These are phyloP conservation scores for Periconia sp. DNA, from an alignment of 2,329 filamentous ascomycete genomes.

Conservation along the genomic window DNA sequence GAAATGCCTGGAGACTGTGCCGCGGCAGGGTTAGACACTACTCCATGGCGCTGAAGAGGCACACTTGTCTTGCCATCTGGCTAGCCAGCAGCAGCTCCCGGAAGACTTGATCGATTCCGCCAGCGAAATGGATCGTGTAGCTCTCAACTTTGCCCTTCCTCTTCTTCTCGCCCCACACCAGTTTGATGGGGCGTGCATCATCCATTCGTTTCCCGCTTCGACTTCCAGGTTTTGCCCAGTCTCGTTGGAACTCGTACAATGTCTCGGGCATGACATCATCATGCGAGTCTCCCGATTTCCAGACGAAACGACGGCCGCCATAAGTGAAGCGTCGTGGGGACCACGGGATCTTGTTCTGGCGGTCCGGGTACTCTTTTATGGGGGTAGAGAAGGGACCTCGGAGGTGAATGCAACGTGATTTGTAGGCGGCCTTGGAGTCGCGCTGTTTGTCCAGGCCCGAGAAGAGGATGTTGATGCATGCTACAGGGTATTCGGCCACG, in stretches of 20 bases:
- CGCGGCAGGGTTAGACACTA: conserved; percentile 1
- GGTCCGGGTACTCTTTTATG: conserved; percentile 40
- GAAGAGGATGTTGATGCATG: conserved; percentile 36
- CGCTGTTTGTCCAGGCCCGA: conserved; percentile 37
- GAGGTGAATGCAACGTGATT: conserved; percentile 37
- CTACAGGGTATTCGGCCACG: conserved; percentile 35
- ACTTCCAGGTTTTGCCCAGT: conserved; percentile 39
- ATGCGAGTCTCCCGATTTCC: conserved; percentile 48
- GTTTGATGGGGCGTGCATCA: conserved; percentile 29
- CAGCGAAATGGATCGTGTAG: conserved; percentile 41
- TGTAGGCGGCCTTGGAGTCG: conserved; percentile 36
- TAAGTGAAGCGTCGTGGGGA: conserved; percentile 41
- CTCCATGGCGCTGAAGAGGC: conserved; percentile 41
- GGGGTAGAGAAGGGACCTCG: conserved; percentile 36
- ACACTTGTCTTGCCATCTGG: conserved; percentile 42
- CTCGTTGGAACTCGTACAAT: conserved; percentile 37
- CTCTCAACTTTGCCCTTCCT: conserved; percentile 40
- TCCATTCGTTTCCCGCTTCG: conserved; percentile 39
- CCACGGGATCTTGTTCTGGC: conserved; percentile 42
- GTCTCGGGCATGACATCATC: conserved; percentile 49
- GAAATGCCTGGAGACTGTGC: not conserved
- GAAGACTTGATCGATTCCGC: conserved; percentile 42
- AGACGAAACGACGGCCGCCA: conserved; percentile 43
- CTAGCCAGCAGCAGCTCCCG: conserved; percentile 39
- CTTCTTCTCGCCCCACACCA: conserved; percentile 43